phyloP scores from a whole-genome alignment of 345 rosid genomes.

The Iberis pinnata region DNA sequence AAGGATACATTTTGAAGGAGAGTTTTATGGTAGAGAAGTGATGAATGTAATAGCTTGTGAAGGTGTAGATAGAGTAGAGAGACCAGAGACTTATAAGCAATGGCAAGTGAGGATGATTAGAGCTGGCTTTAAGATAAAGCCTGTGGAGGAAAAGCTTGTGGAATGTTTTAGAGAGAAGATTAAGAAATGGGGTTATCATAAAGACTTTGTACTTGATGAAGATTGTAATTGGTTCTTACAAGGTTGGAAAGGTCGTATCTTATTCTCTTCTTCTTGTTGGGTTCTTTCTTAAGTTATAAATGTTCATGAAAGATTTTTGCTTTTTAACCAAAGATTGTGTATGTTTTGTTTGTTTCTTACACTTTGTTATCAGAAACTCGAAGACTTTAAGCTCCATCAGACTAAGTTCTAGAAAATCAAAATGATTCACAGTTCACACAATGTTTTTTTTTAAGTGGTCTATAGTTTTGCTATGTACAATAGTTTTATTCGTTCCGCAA shows the following conservation, averaged over 20 bases:
- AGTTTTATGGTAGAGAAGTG: conserved; percentile 53
- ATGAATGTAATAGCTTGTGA: conserved; percentile 75
- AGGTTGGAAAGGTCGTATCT: conserved; percentile 89
- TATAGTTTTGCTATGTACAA: too few relatives aligned
- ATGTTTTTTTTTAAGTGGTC: too few relatives aligned
- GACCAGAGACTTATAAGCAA: conserved; percentile 81
- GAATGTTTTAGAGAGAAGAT: conserved; percentile 3
- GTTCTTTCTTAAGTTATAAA: conserved; percentile 31
- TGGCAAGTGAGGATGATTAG: conserved; percentile 57
- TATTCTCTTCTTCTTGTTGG: conserved; percentile 60
- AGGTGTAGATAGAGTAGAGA: conserved; percentile 68
- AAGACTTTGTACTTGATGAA: background rate
- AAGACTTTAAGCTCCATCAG: too few relatives aligned
- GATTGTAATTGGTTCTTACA: background rate
- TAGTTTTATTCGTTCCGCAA: too few relatives aligned
- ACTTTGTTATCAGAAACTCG: too few relatives aligned
- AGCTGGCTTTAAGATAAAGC: conserved; percentile 60
- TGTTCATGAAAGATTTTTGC: background rate
- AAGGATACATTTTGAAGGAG: conserved; percentile 54
- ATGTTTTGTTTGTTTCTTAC: too few relatives aligned
- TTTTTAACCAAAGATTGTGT: too few relatives aligned
- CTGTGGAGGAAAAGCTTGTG: conserved; percentile 42
- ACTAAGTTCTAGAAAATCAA: too few relatives aligned
- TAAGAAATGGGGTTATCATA: background rate
- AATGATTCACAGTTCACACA: too few relatives aligned